Conservation (phyloP, 2,329 filamentous ascomycete genomes). For the Colletotrichum somersetense region DNA sequence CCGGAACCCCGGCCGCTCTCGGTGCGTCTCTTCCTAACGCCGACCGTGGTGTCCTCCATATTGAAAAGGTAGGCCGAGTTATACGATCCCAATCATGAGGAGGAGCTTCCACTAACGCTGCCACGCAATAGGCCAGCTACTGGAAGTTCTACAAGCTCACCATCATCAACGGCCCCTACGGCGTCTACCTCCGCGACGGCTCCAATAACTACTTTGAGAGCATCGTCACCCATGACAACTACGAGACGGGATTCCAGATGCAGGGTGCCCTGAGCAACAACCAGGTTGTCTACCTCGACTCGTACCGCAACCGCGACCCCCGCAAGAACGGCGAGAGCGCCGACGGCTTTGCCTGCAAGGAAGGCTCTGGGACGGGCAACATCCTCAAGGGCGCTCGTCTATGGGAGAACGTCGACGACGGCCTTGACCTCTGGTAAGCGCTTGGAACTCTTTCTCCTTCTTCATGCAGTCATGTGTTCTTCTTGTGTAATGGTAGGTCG, state of each 20-base stretch:
- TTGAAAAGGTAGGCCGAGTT: constrained; percentile 50
- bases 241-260: constrained; percentile 55
- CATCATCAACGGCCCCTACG: constrained; percentile 55
- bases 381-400: constrained; percentile 58
- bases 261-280: constrained; percentile 52
- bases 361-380: constrained; percentile 60
- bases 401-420: constrained; percentile 65
- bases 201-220: constrained; percentile 54
- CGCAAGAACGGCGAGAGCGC: constrained; percentile 65
- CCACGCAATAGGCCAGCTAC: constrained; percentile 45
- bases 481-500: too few species aligned
- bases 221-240: constrained; percentile 54
- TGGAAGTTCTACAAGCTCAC: constrained; percentile 56
- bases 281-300: constrained; percentile 58
- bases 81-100: too few species aligned
- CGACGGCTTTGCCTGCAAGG: constrained; percentile 63
- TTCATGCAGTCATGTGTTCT: neutral
- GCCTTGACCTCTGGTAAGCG: constrained; percentile 46
- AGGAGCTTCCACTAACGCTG: neutral
- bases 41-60: constrained; percentile 61
- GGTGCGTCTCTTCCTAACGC: constrained; percentile 54
- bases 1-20: constrained; percentile 57
- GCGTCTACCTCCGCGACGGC: constrained; percentile 52
- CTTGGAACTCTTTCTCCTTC: neutral
- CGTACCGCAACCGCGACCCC: constrained; percentile 59